Evolutionary conservation across 2,329 filamentous ascomycete genomes (phyloP), one percentile per base, ranked within the genome.

Genomic region (Alternaria sp.): DNA sequence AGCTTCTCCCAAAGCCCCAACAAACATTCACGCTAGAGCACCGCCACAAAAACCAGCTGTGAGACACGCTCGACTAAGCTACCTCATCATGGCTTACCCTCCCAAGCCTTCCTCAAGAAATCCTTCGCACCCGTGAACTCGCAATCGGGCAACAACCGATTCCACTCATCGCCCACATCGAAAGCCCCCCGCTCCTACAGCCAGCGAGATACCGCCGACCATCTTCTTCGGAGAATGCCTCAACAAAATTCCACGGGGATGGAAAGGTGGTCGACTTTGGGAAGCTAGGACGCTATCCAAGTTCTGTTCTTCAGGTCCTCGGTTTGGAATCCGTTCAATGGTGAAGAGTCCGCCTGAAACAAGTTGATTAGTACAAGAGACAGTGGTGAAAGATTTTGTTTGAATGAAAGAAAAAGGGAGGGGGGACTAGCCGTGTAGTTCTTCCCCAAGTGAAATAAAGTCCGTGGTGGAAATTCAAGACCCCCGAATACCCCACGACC

Each of bases 121-220:
- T 74, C 72, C 46, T 80, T 78, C 0, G 73, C 65, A 17, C 59
- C 37, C 1, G 72, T 78, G 53, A 82, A 82, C 44, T 77, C 48
- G 28, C 78, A 79, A 29, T 81, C 78, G 0, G 80, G 78, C 11
- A 83, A 66, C 3, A 80, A 60, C 13, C 67, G 65, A 55, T 83
- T 83, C 77, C 77, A 80, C 41, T 80, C 78, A 50, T 81, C 75
- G 10, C 77, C 74, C 1, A 77, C 67, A 44, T 73, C 70, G 76
- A 76, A 81, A 0, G 74, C 77, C 3, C 78, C 80, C n/a, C n/a
- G 75, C 74, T 3, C 61, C 56, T 49, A 72, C 72, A 45, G 78
- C 48, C 51, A 23, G 10, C n/a, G 26, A 36, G 23, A 53, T 26
- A 24, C 51, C 51, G 14, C 6, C 41, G 11, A 76, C 63, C 10